These are phyloP conservation scores for Eucalyptus microcorys DNA, from an alignment of 345 rosid species.

Conservation along the genomic window DNA sequence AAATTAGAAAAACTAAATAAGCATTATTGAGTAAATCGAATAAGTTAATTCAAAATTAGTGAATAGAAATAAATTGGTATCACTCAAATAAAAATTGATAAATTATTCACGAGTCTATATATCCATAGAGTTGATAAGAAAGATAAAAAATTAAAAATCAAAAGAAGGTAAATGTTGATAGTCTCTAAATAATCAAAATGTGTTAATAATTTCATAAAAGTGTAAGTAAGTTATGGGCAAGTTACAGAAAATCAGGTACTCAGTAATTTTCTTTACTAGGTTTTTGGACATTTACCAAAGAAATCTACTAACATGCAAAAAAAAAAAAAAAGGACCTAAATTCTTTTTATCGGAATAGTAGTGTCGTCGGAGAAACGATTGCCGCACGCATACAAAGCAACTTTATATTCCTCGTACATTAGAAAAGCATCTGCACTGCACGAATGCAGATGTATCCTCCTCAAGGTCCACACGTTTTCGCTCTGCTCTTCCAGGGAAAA, in stretches of 20 bases:
- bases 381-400: neutral
- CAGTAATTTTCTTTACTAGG: neutral
- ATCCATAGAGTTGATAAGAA: neutral
- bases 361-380: neutral
- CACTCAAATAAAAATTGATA: neutral
- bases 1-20: neutral
- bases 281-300: neutral
- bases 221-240: neutral
- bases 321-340: neutral
- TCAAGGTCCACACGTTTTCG: neutral
- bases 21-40: neutral
- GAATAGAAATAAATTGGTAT: neutral
- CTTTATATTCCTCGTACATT: neutral
- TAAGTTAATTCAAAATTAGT: neutral
- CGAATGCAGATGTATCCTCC: neutral
- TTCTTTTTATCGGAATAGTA: neutral
- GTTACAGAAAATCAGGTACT: neutral
- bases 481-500: neutral
- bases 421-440: neutral
- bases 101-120: neutral
- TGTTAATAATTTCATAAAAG: neutral
- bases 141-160: neutral
- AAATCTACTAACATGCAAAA: neutral
- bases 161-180: neutral
- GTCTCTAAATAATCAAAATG: neutral